Conservation (phyloP, 129 eudicot genomes). For the Arctium lappa region DNA sequence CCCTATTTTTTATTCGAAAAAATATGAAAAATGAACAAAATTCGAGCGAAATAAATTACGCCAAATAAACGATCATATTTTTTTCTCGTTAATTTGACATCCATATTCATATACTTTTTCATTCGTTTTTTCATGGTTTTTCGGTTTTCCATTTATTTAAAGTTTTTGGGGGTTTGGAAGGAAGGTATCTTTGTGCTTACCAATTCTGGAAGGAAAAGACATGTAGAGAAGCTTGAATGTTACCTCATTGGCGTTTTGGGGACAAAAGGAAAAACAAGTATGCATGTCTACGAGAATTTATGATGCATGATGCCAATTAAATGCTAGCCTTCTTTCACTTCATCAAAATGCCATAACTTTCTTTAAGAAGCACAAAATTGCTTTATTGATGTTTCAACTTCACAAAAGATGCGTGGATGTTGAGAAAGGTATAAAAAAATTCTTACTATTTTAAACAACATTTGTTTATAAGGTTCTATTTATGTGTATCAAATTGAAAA, state of each 20-base stretch:
- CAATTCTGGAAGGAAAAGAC: slow-evolving; percentile 7
- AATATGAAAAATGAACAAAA: too few species aligned
- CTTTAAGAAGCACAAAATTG: neutral
- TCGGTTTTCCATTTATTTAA: too few species aligned
- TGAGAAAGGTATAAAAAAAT: neutral
- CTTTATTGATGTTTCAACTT: slow-evolving; percentile 7
- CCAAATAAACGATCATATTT: too few species aligned
- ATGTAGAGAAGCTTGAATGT: slow-evolving; percentile 22
- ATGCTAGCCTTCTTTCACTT: neutral
- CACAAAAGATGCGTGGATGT: neutral
- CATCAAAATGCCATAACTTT: slow-evolving; percentile 10
- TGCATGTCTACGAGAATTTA: neutral
- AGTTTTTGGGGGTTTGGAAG: neutral
- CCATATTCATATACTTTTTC: too few species aligned
- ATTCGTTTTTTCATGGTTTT: too few species aligned
- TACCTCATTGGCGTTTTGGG: slow-evolving; percentile 2
- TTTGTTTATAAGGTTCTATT: neutral
- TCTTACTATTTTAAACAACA: neutral
- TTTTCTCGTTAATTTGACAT: too few species aligned
- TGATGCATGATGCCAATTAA: neutral
- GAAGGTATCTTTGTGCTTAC: slow-evolving; percentile 21
- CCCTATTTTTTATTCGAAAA: too few species aligned
- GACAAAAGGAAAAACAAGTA: neutral
- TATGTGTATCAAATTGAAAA: neutral
- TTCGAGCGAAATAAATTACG: too few species aligned